Conservation (phyloP, 2,329 filamentous ascomycete genomes). For the Daldinia sp. region DNA sequence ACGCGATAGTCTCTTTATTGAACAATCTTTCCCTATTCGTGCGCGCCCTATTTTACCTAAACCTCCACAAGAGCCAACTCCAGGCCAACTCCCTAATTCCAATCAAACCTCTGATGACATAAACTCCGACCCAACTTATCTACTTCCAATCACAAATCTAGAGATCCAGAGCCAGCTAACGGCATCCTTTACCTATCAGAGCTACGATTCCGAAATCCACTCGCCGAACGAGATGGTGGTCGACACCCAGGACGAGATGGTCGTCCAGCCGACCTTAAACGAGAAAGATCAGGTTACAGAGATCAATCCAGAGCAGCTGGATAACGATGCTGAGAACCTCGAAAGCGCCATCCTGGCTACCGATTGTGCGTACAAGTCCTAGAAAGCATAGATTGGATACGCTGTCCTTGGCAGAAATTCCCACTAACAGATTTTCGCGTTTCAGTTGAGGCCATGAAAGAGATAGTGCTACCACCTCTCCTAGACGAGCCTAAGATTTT, state of each 20-base stretch:
- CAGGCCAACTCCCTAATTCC: conserved; percentile 14
- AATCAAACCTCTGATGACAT: conserved; percentile 12
- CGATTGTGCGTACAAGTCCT: conserved; percentile 61
- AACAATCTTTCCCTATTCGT: conserved; percentile 26
- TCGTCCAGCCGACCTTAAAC: conserved; percentile 59
- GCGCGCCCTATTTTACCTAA: conserved; percentile 24
- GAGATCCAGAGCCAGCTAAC: conserved; percentile 31
- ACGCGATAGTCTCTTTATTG: conserved; percentile 38
- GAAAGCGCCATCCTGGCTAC: conserved; percentile 64
- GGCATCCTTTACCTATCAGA: conserved; percentile 53
- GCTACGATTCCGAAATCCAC: conserved; percentile 63
- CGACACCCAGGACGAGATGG: conserved; percentile 67
- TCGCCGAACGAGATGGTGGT: conserved; percentile 69
- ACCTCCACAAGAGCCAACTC: not conserved
- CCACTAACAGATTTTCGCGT: conserved; percentile 46
- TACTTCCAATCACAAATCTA: conserved; percentile 2
- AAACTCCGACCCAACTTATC: conserved; percentile 22
- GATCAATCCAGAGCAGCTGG: conserved; percentile 65
- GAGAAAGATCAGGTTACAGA: conserved; percentile 67
- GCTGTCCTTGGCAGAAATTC: conserved; percentile 10
- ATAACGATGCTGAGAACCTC: conserved; percentile 61
- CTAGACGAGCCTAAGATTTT: conserved; percentile 82
- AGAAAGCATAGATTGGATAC: conserved; percentile 9
- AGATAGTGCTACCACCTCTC: conserved; percentile 78
- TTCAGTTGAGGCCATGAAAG: conserved; percentile 86